Percentiles rank a stretch among this genome's conserved stretches.
Conservation (phyloP, 805 yeast genomes). For the Cyberlindnera saturnus region DNA sequence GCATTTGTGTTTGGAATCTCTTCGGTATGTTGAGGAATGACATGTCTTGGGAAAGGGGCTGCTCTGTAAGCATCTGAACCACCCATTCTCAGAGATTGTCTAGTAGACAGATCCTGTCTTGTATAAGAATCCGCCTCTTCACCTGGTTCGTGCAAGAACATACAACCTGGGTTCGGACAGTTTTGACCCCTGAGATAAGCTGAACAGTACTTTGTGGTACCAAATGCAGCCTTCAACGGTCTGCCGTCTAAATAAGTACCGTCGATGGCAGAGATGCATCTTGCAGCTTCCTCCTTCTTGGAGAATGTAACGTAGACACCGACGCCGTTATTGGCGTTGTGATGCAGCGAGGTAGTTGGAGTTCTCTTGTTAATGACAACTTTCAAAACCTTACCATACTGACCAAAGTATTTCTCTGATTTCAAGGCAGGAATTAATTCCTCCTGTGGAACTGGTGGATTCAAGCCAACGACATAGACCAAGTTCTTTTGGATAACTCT, state of each 20-base stretch:
- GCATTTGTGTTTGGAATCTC: neutral
- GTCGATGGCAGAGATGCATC: constrained; percentile 86
- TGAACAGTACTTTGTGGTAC: constrained; percentile 98
- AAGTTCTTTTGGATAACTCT: constrained; percentile 97
- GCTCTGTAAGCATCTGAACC: constrained; percentile 18
- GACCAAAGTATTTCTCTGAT: constrained; percentile 95
- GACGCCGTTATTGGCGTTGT: constrained; percentile 53
- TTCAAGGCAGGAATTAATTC: constrained; percentile 76
- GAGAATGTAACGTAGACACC: constrained; percentile 96
- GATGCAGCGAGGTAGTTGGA: constrained; percentile 22
- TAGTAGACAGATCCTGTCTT: constrained; percentile 78
- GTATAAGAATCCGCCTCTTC: constrained; percentile 98
- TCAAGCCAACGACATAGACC: constrained; percentile 92
- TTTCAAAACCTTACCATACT: constrained; percentile 91
- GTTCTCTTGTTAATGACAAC: constrained; percentile 81
- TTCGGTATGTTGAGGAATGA: constrained; percentile 1
- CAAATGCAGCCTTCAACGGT: constrained; percentile 89
- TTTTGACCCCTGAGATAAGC: constrained; percentile 90
- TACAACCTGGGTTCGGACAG: constrained; percentile 97
- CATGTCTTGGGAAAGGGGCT: constrained; percentile 14
- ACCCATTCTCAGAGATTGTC: constrained; percentile 55
- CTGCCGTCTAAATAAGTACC: constrained; percentile 93
- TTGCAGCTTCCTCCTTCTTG: constrained; percentile 89
- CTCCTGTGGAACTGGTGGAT: constrained; percentile 75
- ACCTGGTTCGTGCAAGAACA: constrained; percentile 98